Evolutionary conservation across 306 rosid genomes (phyloP), one percentile per base, ranked within the genome.

Genomic region (Hippophae tibetana): DNA sequence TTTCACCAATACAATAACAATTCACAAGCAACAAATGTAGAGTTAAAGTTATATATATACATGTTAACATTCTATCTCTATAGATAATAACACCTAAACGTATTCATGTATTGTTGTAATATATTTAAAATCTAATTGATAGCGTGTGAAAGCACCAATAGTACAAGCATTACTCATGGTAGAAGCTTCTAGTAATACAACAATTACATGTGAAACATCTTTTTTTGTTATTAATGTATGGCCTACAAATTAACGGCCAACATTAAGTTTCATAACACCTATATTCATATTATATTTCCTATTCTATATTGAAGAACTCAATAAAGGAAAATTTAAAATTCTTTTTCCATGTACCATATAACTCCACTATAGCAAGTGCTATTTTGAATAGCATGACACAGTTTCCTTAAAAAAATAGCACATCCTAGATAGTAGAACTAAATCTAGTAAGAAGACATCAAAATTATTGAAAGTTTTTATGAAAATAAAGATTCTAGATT

Each of bases 131-230:
- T 18, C 1, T 18, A 18, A 18, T 18, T 18, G 1, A 18, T 18
- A 18, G 23, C 23, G 0, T 18, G 23, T 18, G 1, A 18, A 18
- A 18, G 1, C 23, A 18, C 23, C 23, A 18, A 18, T 18, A n/a
- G n/a, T n/a, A n/a, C n/a, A 18, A 18, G 18, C 0, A 0, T 18
- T 18, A 0, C 18, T 18, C 18, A 18, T 1, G 23, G 1, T 18
- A 1, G 1, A 18, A 18, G 23, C 1, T 18, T 18, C 23, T 18
- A 18, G 1, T 18, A 18, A 18, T 93, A 97, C 63, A 93, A 85
- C 73, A 93, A 93, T 87, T 52, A 97, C 99, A 74, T 93, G 97
- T 72, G 97, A 95, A 80, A 95, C 99, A 78, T 93, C 99, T 77
- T 89, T 93, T 4, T 90, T 84, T 62, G 99, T 93, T 65, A 93